Evolutionary conservation across 75 land plant genomes (phyloP).

Genomic region (Picea sitchensis): DNA sequence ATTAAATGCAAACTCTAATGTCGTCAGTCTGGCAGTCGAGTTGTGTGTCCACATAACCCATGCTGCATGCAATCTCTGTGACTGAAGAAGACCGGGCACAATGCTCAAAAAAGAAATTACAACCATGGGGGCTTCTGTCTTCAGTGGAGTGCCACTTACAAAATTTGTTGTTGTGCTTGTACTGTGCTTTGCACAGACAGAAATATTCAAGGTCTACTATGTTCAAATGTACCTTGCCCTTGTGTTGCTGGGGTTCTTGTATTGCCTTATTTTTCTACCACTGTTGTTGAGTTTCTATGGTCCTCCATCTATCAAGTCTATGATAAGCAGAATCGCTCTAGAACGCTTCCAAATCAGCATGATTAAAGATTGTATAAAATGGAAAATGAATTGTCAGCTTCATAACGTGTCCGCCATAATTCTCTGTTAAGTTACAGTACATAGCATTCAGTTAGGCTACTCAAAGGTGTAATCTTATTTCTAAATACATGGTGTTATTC

Average conservation of each 20-base stretch:
- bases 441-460: no score
- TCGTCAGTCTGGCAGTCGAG: conserved; percentile 90
- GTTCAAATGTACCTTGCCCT: conserved; percentile 91
- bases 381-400: no score
- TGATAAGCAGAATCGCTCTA: background rate
- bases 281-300: conserved; percentile 60
- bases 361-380: no score
- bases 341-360: background rate
- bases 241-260: conserved; percentile 60
- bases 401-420: no score
- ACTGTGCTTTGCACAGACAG: conserved; percentile 76
- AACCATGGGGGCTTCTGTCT: conserved; percentile 88
- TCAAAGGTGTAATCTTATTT: no score
- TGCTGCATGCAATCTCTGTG: conserved; percentile 86
- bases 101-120: conserved; percentile 42
- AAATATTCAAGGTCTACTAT: conserved; percentile 96
- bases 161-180: conserved; percentile 92
- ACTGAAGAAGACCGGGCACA: conserved; percentile 61
- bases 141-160: conserved; percentile 94
- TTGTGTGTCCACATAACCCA: conserved; percentile 95
- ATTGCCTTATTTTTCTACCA: conserved; percentile 17
- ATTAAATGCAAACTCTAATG: conserved; percentile 92
- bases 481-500: no score
- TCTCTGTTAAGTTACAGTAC: no score
- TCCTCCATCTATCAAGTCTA: conserved; percentile 38